phyloP scores from a whole-genome alignment of 768 basidiomycete species.

The Russula lepida region DNA sequence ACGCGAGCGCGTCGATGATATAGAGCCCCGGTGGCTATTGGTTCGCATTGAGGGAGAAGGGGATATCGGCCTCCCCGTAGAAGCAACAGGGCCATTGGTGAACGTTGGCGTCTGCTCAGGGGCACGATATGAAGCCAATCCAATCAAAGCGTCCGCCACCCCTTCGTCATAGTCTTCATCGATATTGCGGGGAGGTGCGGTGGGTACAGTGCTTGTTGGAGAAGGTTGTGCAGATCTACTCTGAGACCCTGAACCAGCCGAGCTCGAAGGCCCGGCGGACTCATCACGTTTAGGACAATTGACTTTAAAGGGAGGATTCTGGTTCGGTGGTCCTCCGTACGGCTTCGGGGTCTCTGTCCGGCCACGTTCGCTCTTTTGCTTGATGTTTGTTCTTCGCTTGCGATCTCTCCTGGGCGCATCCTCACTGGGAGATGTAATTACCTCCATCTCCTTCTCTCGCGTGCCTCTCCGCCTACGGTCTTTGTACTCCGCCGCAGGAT shows the following conservation, averaged over 20 bases:
- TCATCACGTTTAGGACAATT: conserved; percentile 32
- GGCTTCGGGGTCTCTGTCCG: conserved; percentile 41
- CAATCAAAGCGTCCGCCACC: conserved; percentile 78
- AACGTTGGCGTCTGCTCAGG: conserved; percentile 20
- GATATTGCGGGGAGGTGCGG: conserved; percentile 57
- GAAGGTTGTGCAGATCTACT: conserved; percentile 63
- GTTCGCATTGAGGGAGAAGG: conserved; percentile 39
- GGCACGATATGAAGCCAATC: conserved; percentile 34
- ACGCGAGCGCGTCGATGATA: conserved; percentile 57
- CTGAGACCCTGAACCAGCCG: conserved; percentile 45
- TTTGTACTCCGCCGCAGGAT: conserved; percentile 37
- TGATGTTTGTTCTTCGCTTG: conserved; percentile 38
- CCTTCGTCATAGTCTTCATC: conserved; percentile 96
- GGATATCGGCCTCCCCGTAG: conserved; percentile 13
- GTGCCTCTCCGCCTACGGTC: conserved; percentile 32
- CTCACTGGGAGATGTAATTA: conserved; percentile 7
- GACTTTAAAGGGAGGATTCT: conserved; percentile 24
- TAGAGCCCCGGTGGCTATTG: conserved; percentile 52
- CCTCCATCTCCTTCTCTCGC: conserved; percentile 20
- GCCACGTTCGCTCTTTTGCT: conserved; percentile 37
- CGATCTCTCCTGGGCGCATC: conserved; percentile 51
- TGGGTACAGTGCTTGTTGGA: conserved; percentile 52
- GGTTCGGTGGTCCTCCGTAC: conserved; percentile 21
- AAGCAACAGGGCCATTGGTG: conserved; percentile 15
- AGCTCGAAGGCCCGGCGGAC: conserved; percentile 57